Evolutionary conservation across 129 eudicot species (phyloP).

Genomic region (Lactuca saligna): DNA sequence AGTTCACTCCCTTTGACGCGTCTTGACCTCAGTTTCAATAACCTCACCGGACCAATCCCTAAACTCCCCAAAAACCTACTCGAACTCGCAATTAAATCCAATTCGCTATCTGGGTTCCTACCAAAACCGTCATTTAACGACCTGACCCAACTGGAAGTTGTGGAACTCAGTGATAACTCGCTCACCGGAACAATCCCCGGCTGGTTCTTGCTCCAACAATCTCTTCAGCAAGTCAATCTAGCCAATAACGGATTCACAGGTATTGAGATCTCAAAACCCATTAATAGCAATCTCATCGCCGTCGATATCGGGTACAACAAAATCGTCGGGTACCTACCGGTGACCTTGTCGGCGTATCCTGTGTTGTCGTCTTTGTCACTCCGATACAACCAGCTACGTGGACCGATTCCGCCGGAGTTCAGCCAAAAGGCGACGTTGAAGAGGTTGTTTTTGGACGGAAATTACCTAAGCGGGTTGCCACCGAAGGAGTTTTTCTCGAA

Average conservation of each 20-base stretch:
- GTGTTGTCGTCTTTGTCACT: conserved; percentile 55
- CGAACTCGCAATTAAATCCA: conserved; percentile 63
- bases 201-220: conserved; percentile 64
- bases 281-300: conserved; percentile 62
- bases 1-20: conserved; percentile 42
- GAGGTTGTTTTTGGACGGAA: conserved; percentile 76
- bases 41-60: conserved; percentile 65
- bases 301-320: conserved; percentile 69
- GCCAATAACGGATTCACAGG: conserved; percentile 65
- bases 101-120: conserved; percentile 53
- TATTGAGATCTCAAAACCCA: conserved; percentile 55
- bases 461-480: conserved; percentile 78
- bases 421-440: conserved; percentile 41
- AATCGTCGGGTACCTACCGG: conserved; percentile 53
- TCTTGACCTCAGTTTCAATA: conserved; percentile 77
- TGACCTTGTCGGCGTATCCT: conserved; percentile 48
- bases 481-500: conserved; percentile 70
- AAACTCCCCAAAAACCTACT: conserved; percentile 52
- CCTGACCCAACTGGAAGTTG: conserved; percentile 49
- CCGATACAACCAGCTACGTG: conserved; percentile 67
- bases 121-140: conserved; percentile 37
- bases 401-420: conserved; percentile 73
- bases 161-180: conserved; percentile 76
- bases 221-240: conserved; percentile 71
- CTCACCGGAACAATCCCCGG: conserved; percentile 47